Base-by-base conservation (phyloP, 108 stramenopile genomes). In the Pseudonitzschia pungens region DNA sequence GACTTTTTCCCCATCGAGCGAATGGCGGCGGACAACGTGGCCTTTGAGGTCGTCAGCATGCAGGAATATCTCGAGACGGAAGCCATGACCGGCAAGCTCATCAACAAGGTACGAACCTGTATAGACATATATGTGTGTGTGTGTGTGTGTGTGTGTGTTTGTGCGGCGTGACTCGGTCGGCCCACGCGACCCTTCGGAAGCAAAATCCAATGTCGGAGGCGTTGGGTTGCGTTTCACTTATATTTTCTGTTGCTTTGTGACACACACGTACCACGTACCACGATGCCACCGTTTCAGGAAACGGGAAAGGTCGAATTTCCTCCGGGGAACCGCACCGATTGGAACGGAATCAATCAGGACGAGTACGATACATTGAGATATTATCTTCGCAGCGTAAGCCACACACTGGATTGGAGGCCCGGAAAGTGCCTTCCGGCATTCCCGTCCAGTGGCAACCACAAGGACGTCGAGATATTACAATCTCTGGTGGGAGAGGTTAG, bases 11-110 rank as follows among this genome's bases (percentile, higher is more conserved):
- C 85, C 60, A 48, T 89, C 50, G 82, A 87, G 26, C 65, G 68
- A 60, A 69, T 89, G 18, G 76, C 83, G 16, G 78, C 64, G 21
- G 83, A 90, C 53, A 82, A 84, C 57, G 69, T 70, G 6, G 87
- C 90, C 26, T 69, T 97, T 27, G 67, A 88, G 44, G 82, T 96
- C 20, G 90, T 96, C 31, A 72, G 79, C 5, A 93, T 86, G 83
- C 78, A 92, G 58, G 88, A 95, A 70, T 97, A 93, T 62, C 69
- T 97, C 16, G 20, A 65, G 59, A 70, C 51, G 22, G 86, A 94
- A 73, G 86, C 73, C 24, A 74, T 83, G 77, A 70, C 72, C 36
- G 86, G 85, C 28, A 76, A 83, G 51, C 60, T 89, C 31, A 42
- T 53, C 14, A 70, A 86, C 50, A 50, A 69, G 68, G 68, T 65